A percentile compares a stretch with the other conserved stretches of the same genome.
These are phyloP conservation scores for Aspergillus cejpii DNA, from an alignment of 2,329 filamentous ascomycete genomes.

Conservation along the genomic window DNA sequence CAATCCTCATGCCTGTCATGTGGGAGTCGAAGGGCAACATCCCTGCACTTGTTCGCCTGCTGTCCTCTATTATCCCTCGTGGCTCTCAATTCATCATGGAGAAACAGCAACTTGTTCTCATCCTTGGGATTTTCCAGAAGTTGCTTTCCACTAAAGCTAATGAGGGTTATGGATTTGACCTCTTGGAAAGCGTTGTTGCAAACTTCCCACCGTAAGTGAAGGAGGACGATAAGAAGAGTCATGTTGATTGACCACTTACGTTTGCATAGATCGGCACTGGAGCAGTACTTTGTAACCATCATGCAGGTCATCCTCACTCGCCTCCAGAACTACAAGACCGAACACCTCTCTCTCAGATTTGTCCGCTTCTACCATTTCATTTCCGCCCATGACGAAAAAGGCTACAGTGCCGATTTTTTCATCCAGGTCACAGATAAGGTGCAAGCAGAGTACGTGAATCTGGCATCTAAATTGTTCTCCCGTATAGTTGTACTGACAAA, in stretches of 20 bases:
- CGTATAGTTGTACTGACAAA: conserved; percentile 2
- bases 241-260: conserved; percentile 2
- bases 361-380: conserved; percentile 92
- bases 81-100: conserved; percentile 65
- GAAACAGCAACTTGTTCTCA: conserved; percentile 74
- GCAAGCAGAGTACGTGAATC: conserved; percentile 54
- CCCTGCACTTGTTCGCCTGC: conserved; percentile 76
- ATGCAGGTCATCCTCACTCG: conserved; percentile 73
- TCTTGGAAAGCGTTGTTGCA: conserved; percentile 72
- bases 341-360: conserved; percentile 79
- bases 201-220: conserved; percentile 62
- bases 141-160: conserved; percentile 75
- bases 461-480: neutral
- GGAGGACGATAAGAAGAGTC: neutral
- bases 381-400: conserved; percentile 67
- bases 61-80: conserved; percentile 76
- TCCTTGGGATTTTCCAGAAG: conserved; percentile 94
- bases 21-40: conserved; percentile 94
- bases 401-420: conserved; percentile 89
- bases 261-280: conserved; percentile 51
- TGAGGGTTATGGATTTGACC: conserved; percentile 79
- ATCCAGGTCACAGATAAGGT: conserved; percentile 75
- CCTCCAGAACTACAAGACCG: conserved; percentile 65
- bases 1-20: conserved; percentile 70
- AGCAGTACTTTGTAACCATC: conserved; percentile 72